phyloP scores from a whole-genome alignment of 768 basidiomycete species.

The Trichaptum fuscoviolaceum region DNA sequence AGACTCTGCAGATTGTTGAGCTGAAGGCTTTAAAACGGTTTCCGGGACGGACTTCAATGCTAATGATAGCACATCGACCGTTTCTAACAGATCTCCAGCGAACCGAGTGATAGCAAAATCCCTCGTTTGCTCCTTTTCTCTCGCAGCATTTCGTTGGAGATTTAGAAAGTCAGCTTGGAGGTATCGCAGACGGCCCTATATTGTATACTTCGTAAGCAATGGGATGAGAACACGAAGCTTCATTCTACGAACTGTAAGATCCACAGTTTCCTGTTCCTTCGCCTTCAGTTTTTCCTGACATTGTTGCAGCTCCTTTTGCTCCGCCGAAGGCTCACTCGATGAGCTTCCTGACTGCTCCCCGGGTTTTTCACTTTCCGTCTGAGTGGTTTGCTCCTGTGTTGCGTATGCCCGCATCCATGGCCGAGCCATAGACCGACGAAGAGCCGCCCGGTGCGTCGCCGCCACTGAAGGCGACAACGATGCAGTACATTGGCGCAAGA shows the following conservation, averaged over 20 bases:
- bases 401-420: neutral
- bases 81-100: slow-evolving; percentile 84
- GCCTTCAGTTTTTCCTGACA: slow-evolving; percentile 60
- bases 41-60: slow-evolving; percentile 76
- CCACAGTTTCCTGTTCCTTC: slow-evolving; percentile 77
- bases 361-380: neutral
- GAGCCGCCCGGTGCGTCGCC: neutral
- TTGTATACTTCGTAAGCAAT: slow-evolving; percentile 1
- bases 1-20: slow-evolving; percentile 24
- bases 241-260: slow-evolving; percentile 62
- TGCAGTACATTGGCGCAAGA: slow-evolving; percentile 56
- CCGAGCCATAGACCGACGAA: neutral
- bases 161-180: slow-evolving; percentile 95
- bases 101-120: slow-evolving; percentile 93
- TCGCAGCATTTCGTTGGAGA: slow-evolving; percentile 83
- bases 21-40: slow-evolving; percentile 34
- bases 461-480: slow-evolving; percentile 37
- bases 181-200: slow-evolving; percentile 82
- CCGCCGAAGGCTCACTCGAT: neutral
- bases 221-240: slow-evolving; percentile 12
- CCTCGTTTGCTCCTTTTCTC: slow-evolving; percentile 88
- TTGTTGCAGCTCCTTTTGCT: slow-evolving; percentile 28
- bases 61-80: slow-evolving; percentile 83
- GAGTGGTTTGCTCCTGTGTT: neutral
- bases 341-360: neutral